These are phyloP conservation scores for Nakazawaea ernobii DNA, from an alignment of 805 yeast genomes.

Conservation along the genomic window DNA sequence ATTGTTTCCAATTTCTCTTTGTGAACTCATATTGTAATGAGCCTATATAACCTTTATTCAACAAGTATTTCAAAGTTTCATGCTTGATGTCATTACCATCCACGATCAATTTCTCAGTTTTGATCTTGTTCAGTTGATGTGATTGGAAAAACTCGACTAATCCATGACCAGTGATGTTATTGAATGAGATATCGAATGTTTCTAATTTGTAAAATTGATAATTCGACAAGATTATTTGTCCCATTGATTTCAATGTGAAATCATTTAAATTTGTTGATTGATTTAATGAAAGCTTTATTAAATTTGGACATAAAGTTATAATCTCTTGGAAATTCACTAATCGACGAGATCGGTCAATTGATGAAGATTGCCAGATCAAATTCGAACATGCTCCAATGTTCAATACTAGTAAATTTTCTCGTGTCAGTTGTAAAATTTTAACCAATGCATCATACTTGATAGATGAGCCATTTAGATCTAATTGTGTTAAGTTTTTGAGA, in stretches of 20 bases:
- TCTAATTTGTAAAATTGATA: slow-evolving; percentile 2
- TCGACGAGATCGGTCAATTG: neutral
- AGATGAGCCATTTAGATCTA: slow-evolving; percentile 6
- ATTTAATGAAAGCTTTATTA: neutral
- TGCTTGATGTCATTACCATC: slow-evolving; percentile 8
- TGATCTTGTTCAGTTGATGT: neutral
- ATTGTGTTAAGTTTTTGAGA: neutral
- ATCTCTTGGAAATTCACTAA: slow-evolving; percentile 1
- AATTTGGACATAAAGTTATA: slow-evolving; percentile 4
- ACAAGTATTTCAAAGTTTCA: slow-evolving; percentile 4
- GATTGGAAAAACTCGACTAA: slow-evolving; percentile 8
- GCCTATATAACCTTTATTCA: neutral
- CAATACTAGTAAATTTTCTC: neutral
- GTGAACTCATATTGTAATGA: neutral
- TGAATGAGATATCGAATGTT: slow-evolving; percentile 3
- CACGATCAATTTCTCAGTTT: neutral
- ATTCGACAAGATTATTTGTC: neutral
- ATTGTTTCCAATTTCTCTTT: slow-evolving; percentile 1
- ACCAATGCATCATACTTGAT: neutral
- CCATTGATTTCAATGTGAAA: slow-evolving; percentile 6
- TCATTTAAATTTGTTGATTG: slow-evolving; percentile 7
- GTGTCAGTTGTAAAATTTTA: slow-evolving; percentile 1
- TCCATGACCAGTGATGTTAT: slow-evolving; percentile 10
- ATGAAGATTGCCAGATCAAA: slow-evolving; percentile 6
- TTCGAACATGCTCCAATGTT: slow-evolving; percentile 7